Evolutionary conservation across 2,329 filamentous ascomycete species (phyloP), one percentile per base, ranked within the genome.

Genomic region (Allantophomopsis cytisporea): DNA sequence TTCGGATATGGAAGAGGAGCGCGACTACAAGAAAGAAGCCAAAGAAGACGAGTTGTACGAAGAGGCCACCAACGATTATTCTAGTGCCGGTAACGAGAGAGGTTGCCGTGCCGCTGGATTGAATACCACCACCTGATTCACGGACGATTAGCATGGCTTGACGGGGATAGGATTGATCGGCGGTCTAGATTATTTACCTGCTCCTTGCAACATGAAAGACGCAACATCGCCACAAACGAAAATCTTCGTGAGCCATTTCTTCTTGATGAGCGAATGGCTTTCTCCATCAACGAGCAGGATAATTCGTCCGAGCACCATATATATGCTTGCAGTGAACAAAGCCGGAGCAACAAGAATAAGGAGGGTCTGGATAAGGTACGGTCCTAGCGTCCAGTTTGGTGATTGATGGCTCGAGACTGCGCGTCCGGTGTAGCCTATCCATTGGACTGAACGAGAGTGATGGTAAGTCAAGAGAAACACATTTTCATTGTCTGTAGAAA

Each of bases 21-120:
- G 42, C 42, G 16, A 37, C 35, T 18, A 46, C 4, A n/a, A 70
- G 50, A 45, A 72, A 71, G 38, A 68, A 55, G 17, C 56, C 54
- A 43, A 71, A 72, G 41, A 66, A 61, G 4, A 64, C 20, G 7
- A 73, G 57, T 44, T 73, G 68, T 11, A 70, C 46, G 14, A 63
- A 50, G 2, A 73, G 52, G 7, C 68, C 68, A 4, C 8, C 30
- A 8, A 31, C 10, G 30, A 31, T n/a, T 8, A 31, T 31, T n/a
- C n/a, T 31, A 8, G 8, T n/a, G 30, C 30, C 30, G 30, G n/a
- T 8, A n/a, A 10, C 10, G 30, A 31, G 30, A 8, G n/a, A 10
- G 30, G 8, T n/a, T 7, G 14, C 23, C 42, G 41, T 33, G 12
- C 60, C 62, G 1, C 50, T 54, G 7, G 51, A 52, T 31, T 31